These are phyloP conservation scores for Salpingoeca rosetta DNA, from an alignment of 78 protist genomes.

Conservation along the genomic window DNA sequence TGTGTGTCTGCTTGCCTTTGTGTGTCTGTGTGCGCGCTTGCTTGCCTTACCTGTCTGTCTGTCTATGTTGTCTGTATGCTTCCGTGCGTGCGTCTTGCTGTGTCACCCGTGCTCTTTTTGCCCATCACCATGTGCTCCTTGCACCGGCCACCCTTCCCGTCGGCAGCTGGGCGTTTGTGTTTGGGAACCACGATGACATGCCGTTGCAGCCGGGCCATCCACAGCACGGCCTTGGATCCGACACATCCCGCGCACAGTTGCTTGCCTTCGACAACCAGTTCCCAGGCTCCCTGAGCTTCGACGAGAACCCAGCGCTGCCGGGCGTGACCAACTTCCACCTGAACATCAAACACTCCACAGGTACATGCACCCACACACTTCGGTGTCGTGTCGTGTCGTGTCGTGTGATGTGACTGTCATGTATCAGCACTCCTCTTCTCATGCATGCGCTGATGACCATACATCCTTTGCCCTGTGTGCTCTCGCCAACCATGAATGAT, in stretches of 20 bases:
- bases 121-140: too few relatives aligned
- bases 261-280: not conserved
- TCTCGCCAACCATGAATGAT: too few relatives aligned
- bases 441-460: too few relatives aligned
- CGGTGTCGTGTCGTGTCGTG: not conserved
- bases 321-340: not conserved
- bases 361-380: not conserved
- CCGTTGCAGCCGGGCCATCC: not conserved
- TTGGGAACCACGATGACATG: constrained; percentile 5
- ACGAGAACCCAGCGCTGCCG: not conserved
- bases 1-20: too few relatives aligned
- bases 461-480: too few relatives aligned
- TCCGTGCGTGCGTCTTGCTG: too few relatives aligned
- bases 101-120: too few relatives aligned
- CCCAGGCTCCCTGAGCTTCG: not conserved
- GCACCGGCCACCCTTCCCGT: too few relatives aligned
- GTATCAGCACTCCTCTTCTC: not conserved
- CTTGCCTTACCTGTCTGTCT: too few relatives aligned
- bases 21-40: too few relatives aligned
- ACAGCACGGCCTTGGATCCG: not conserved
- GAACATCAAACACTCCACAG: not conserved
- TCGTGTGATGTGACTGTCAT: not conserved
- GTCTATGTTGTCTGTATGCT: too few relatives aligned
- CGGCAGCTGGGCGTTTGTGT: constrained; percentile 5
- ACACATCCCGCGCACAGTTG: not conserved